Conservation (phyloP, 2,329 filamentous ascomycete genomes). For the Apiospora saccharicola region DNA sequence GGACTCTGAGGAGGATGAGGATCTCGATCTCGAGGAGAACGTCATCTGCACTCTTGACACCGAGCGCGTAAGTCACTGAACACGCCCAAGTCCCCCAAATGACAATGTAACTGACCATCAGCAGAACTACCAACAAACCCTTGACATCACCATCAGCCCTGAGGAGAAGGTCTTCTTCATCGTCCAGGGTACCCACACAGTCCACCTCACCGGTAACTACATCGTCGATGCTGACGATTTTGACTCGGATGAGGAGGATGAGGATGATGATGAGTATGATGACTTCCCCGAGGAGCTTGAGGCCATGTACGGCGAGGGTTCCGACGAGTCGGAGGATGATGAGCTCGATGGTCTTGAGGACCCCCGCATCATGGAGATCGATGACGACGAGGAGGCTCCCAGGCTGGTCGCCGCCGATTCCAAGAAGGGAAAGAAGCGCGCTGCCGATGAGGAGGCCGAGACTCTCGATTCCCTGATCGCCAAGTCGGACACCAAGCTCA, state of each 20-base stretch:
- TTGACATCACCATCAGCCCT: conserved; percentile 91
- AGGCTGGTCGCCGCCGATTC: conserved; percentile 57
- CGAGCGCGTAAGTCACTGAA: conserved; percentile 72
- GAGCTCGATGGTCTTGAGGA: conserved; percentile 81
- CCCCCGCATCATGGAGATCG: conserved; percentile 84
- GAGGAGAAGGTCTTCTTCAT: conserved; percentile 92
- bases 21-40: conserved; percentile 81
- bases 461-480: conserved; percentile 85
- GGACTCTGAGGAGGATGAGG: conserved; percentile 68
- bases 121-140: conserved; percentile 92
- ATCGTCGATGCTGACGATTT: conserved; percentile 75
- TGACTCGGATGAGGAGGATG: conserved; percentile 67
- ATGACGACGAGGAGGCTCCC: conserved; percentile 76
- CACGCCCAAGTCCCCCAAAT: conserved; percentile 12
- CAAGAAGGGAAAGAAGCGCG: conserved; percentile 88
- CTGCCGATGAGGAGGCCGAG: conserved; percentile 74
- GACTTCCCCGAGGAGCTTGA: conserved; percentile 82
- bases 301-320: conserved; percentile 73
- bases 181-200: conserved; percentile 85
- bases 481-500: conserved; percentile 76
- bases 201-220: conserved; percentile 97
- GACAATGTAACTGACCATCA: conserved; percentile 6
- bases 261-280: conserved; percentile 79
- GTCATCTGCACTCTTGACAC: conserved; percentile 97
- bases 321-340: conserved; percentile 72